Percentiles rank a stretch among this genome's conserved stretches.
Conservation (phyloP, 495 filamentous ascomycete species). For the Monascus purpureus region DNA sequence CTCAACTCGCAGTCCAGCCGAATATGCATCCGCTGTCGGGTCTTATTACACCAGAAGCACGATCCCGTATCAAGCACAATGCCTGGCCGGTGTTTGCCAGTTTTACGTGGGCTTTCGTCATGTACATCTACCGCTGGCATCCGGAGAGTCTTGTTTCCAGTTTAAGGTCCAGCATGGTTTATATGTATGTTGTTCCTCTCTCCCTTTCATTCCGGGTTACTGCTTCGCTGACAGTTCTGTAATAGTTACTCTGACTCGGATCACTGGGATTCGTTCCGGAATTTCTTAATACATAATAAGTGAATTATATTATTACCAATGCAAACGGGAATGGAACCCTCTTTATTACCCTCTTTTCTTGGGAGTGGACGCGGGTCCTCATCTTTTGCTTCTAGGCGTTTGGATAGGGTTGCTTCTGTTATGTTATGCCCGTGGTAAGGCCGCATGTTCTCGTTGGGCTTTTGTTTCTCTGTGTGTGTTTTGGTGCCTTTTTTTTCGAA, state of each 20-base stretch:
- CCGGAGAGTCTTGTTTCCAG: constrained; percentile 80
- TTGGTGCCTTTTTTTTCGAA: too few relatives aligned
- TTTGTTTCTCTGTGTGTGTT: too few relatives aligned
- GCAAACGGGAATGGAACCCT: too few relatives aligned
- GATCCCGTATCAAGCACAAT: constrained; percentile 43
- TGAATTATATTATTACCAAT: constrained; percentile 31
- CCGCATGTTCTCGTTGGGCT: too few relatives aligned
- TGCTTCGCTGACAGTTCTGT: constrained; percentile 8
- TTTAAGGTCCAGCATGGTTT: constrained; percentile 91
- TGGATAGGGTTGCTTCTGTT: too few relatives aligned
- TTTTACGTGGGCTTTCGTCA: constrained; percentile 78
- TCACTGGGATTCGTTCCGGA: constrained; percentile 69
- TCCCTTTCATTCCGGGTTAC: background rate
- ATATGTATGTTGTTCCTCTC: constrained; percentile 60
- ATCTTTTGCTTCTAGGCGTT: too few relatives aligned
- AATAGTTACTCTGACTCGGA: constrained; percentile 57
- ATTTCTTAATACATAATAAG: constrained; percentile 74
- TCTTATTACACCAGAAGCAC: constrained; percentile 26
- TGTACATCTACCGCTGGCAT: constrained; percentile 90
- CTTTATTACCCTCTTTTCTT: too few relatives aligned
- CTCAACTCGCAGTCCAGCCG: constrained; percentile 66
- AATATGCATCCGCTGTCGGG: constrained; percentile 30
- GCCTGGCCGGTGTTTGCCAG: constrained; percentile 88
- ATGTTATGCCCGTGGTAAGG: too few relatives aligned
- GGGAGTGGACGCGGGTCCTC: too few relatives aligned